Base-by-base conservation (phyloP, 192 early-diverging fungal genomes). In the Oehlia diaphana region DNA sequence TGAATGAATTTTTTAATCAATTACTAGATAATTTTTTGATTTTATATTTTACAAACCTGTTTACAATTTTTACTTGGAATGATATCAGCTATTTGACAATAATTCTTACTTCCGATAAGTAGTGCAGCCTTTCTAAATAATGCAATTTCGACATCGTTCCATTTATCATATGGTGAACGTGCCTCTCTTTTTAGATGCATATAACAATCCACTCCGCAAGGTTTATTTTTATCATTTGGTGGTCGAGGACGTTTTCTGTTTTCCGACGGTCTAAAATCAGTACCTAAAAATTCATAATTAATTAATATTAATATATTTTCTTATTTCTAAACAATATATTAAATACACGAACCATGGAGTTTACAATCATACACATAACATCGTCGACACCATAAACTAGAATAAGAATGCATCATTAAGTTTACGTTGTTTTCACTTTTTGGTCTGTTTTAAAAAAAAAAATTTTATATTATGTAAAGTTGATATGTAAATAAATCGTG, bases 351-450 rank as follows among this genome's bases (percentile, higher is more conserved):
- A 79, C 77, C 77, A 79, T 79, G 77, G 8, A 79, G 50, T 42
- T 70, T 66, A 42, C 77, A 79, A 42, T 79, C 67, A 47, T 79
- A 79, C 12, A 79, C 67, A 39, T 79, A 79, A 61, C 77, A 79
- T 31, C 65, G 28, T 12, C 66, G 77, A 39, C 77, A 79, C 77
- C 77, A 79, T 8, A 70, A 42, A 77, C 75, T 77, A 37, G 74
- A 50, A 76, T 77, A 66, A 23, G 63, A 77, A 49, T 44, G 75
- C 63, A 47, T 66, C 23, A 77, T 66, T 16, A 8, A 47, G 28
- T 77, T 39, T 42, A 64, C 26, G 19, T 10, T 23, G 6, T 2
- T 53, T 12, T 50, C 47, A 72, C 42, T 13, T 26, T 6, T 71
- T 23, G 19, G 8, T 23, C n/a, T 53, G 31, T 65, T 65, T 47